Evolutionary conservation across 495 filamentous ascomycete genomes (phyloP).

Genomic region (Aspergillus cristatus): DNA sequence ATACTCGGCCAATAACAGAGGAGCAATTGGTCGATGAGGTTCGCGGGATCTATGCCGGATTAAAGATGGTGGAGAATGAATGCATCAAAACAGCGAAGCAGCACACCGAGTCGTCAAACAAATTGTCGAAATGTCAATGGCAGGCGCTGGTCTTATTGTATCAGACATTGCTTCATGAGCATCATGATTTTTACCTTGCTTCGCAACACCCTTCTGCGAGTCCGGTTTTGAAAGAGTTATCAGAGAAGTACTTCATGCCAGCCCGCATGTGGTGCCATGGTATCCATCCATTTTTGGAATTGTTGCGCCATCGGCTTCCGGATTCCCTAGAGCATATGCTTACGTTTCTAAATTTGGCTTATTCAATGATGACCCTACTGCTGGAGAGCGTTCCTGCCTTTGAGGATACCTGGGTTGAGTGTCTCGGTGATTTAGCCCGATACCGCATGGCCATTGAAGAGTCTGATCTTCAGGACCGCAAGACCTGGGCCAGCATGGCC

Average conservation of each 20-base stretch:
- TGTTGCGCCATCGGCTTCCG: conserved; percentile 61
- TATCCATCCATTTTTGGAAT: conserved; percentile 68
- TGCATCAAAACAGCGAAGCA: conserved; percentile 62
- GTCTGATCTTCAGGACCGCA: conserved; percentile 57
- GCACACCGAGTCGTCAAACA: conserved; percentile 33
- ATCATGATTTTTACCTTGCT: conserved; percentile 75
- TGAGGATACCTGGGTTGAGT: conserved; percentile 85
- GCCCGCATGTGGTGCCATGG: conserved; percentile 79
- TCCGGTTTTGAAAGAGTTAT: conserved; percentile 44
- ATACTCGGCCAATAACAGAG: conserved; percentile 61
- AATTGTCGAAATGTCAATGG: conserved; percentile 56
- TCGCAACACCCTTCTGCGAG: conserved; percentile 65
- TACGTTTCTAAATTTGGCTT: conserved; percentile 70
- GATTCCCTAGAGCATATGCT: conserved; percentile 69
- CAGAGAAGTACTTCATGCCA: conserved; percentile 69
- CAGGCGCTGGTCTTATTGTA: conserved; percentile 65
- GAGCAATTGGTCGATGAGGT: conserved; percentile 60
- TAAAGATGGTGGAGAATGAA: conserved; percentile 73
- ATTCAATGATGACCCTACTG: conserved; percentile 73
- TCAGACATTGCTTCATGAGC: conserved; percentile 62
- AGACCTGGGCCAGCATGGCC: conserved; percentile 69
- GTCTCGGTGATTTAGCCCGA: conserved; percentile 66
- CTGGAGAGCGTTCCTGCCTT: conserved; percentile 69
- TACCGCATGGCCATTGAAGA: conserved; percentile 77
- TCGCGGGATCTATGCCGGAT: conserved; percentile 65